Conservation (phyloP, 1,284 basidiomycete genomes). For the Pholiota adiposa region DNA sequence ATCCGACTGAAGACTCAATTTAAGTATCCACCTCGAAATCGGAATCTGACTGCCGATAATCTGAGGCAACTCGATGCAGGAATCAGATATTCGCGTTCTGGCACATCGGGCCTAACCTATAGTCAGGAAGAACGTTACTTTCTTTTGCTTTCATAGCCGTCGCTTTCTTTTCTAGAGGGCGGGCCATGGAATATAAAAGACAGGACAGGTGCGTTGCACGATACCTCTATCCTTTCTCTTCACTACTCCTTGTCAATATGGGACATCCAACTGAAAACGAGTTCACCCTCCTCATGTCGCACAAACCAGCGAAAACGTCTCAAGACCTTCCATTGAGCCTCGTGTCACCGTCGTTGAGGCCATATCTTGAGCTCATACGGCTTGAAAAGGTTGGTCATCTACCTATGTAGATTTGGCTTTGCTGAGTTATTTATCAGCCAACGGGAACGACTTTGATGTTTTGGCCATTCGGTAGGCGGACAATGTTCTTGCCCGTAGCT, state of each 20-base stretch:
- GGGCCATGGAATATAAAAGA: conserved; percentile 11
- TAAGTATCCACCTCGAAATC: not conserved
- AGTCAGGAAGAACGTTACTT: not conserved
- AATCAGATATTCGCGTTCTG: not conserved
- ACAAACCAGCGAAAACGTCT: conserved; percentile 15
- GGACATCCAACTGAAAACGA: conserved; percentile 27
- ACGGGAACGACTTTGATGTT: conserved; percentile 58
- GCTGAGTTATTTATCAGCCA: conserved; percentile 35
- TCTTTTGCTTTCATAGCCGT: not conserved
- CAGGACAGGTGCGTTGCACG: not conserved
- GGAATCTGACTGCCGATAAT: not conserved
- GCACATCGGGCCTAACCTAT: not conserved
- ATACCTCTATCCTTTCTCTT: not conserved
- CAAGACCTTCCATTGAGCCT: conserved; percentile 37
- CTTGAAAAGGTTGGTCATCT: conserved; percentile 46
- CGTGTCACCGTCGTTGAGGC: conserved; percentile 34
- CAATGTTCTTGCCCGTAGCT: not conserved
- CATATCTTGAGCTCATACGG: conserved; percentile 55
- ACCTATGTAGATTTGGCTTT: not conserved
- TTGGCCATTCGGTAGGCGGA: conserved; percentile 53
- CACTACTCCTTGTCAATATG: conserved; percentile 23
- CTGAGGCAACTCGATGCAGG: not conserved
- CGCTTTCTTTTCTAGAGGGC: not conserved
- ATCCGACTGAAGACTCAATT: not conserved
- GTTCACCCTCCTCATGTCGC: conserved; percentile 31